Evolutionary conservation across 1,284 basidiomycete genomes (phyloP).

Genomic region (Papiliotrema laurentii): DNA sequence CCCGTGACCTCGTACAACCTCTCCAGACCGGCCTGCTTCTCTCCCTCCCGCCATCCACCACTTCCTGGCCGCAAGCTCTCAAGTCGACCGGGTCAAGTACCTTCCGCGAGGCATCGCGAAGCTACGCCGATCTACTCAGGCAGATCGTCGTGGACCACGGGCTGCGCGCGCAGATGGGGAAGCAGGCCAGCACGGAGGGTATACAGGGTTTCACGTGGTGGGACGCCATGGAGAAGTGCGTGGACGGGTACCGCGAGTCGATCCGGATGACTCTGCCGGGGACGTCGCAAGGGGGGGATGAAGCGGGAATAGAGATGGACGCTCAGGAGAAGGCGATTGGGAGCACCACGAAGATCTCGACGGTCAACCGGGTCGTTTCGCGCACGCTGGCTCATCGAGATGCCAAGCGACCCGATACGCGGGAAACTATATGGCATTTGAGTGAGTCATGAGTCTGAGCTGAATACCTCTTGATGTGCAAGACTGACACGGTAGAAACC

Average conservation of each 20-base stretch:
- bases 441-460: conserved; percentile 21
- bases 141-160: conserved; percentile 41
- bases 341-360: conserved; percentile 12
- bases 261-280: conserved; percentile 24
- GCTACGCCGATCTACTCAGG: conserved; percentile 51
- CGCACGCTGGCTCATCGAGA: conserved; percentile 15
- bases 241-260: conserved; percentile 53
- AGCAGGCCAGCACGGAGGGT: conserved; percentile 46
- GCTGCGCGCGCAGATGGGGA: conserved; percentile 49
- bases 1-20: conserved; percentile 55
- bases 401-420: conserved; percentile 8
- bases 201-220: conserved; percentile 52
- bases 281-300: not conserved
- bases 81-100: conserved; percentile 35
- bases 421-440: conserved; percentile 24
- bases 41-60: conserved; percentile 29
- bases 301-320: not conserved
- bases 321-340: conserved; percentile 2
- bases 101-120: conserved; percentile 44
- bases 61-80: conserved; percentile 14
- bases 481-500: conserved; percentile 7
- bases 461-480: not conserved
- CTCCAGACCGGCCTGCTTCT: conserved; percentile 51
- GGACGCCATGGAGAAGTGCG: conserved; percentile 56
- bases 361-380: conserved; percentile 23